Evolutionary conservation across 2,329 filamentous ascomycete genomes (phyloP), one percentile per base, ranked within the genome.

Genomic region (Boeremia lycopersici): DNA sequence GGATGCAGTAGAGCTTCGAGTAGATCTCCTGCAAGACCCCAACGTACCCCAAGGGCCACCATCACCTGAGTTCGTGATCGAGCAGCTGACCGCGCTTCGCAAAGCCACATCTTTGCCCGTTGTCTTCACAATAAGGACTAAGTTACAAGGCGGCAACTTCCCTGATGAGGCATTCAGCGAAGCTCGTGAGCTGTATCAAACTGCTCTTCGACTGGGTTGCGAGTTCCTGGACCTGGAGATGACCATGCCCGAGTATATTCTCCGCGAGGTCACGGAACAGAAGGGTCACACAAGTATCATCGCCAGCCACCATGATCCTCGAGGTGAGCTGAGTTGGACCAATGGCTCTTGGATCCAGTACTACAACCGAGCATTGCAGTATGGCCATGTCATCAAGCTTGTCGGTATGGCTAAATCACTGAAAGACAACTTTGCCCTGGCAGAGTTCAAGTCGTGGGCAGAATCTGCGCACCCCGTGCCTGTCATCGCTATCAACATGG

Each of bases 401-500:
- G 88, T 98, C 6, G 95, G 95, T 35, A 82, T 89, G 51, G 93
- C 93, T 1, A 85, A 82, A 50, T 83, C 76, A 17, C 80, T 93
- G 40, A 86, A 92, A 56, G 93, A 98, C 76, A 99, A 99, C 74
- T 95, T 90, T 70, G 86, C 89, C 35, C 83, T 98, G 28, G 86
- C 86, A 35, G 85, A 84, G 43, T 99, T 99, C 84, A 93, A 90
- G 78, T 78, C 82, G 19, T 88, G 85, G 78, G 92, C 93, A 76
- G 80, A 85, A 33, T 79, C 82, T 23, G 84, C 89, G 1, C 89
- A 96, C 69, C 82, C 89, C 48, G 86, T 87, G n/a, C 93, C 93
- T 0, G 78, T 99, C 50, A 97, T 99, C 64, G 91, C 90, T 1
- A 89, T 99, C 72, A 99, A 99, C 76, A 98, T 99, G 93, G 93